Evolutionary conservation across 768 basidiomycete genomes (phyloP), one percentile per base, ranked within the genome.

Genomic region (Pulveroboletus sp.): DNA sequence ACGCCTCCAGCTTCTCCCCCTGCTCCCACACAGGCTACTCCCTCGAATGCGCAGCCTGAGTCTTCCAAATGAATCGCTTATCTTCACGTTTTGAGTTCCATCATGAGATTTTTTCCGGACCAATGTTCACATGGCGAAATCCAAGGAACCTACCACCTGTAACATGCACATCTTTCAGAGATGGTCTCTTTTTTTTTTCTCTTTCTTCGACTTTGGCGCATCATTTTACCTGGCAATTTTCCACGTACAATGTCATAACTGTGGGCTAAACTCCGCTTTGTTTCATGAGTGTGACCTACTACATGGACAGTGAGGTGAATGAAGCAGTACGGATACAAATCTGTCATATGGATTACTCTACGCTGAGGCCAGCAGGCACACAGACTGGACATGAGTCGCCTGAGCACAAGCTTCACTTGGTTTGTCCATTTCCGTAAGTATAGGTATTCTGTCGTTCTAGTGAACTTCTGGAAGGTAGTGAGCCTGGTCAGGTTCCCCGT

Each of bases 1-100:
- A 44, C 51, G 0, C 24, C 60, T 6, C 28, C 57, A 8, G 12
- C 65, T 2, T 49, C 60, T 17, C 43, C 53, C 3, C 46, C 59
- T 33, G 43, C 57, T 12, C 41, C 54, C 7, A 27, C 46, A 11
- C 8, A 51, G 0, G 50, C 54, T 8, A 18, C 54, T 17, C 37
- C 52, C 15, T 45, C 57, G 21, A n/a, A 47, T 4, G 43, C 40
- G 17, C 45, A 59, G 38, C 27, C 61, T 17, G 39, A 57, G 42
- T 5, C 54, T 32, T 41, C 61, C 5, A 38, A 59, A 40, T 48
- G 51, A 39, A 15, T 35, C 6, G 15, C 37, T 24, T 15, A 14
- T n/a, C 35, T 38, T 32, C 21, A 47, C 33, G 26, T 12, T 14
- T 12, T 26, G 4, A 47, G 14, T 36, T 27, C 33, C 18, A 21